Percentiles rank a stretch among this genome's conserved stretches.
phyloP scores from a whole-genome alignment of 225 moss, liverwort and hornwort species.

The Lunularia cruciata region DNA sequence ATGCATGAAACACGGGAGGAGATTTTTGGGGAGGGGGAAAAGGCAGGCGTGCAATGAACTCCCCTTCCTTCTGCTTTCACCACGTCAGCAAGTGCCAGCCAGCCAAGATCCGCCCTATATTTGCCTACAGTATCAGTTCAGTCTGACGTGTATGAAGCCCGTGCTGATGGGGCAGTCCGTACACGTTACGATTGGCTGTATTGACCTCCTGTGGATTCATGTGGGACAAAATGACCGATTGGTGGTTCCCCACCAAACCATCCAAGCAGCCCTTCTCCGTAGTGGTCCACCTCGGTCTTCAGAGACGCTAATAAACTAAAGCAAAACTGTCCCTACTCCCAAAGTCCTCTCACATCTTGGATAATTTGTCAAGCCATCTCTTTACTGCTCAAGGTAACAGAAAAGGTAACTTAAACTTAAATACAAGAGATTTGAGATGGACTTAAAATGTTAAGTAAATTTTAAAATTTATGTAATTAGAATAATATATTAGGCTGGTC shows the following conservation, averaged over 20 bases:
- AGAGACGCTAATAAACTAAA: too few relatives aligned
- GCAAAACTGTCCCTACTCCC: too few relatives aligned
- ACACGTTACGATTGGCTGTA: background rate
- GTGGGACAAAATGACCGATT: background rate
- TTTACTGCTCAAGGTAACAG: too few relatives aligned
- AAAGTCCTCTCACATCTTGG: too few relatives aligned
- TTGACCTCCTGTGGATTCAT: background rate
- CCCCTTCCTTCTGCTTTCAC: background rate
- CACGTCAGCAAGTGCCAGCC: constrained; percentile 2
- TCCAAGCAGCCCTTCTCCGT: too few relatives aligned
- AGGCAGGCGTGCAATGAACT: constrained; percentile 8
- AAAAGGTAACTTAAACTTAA: too few relatives aligned
- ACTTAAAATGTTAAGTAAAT: too few relatives aligned
- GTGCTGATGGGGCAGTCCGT: background rate
- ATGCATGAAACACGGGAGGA: background rate
- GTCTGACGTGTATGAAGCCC: background rate
- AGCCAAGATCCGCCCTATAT: background rate
- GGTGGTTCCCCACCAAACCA: background rate
- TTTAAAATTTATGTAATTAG: too few relatives aligned
- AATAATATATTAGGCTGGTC: too few relatives aligned
- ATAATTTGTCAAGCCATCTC: too few relatives aligned
- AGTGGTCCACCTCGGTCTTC: too few relatives aligned
- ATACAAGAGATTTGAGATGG: too few relatives aligned
- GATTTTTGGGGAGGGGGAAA: constrained; percentile 4
- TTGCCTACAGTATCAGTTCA: background rate